These are phyloP conservation scores for Prunus padus DNA, from an alignment of 306 rosid genomes.

Conservation along the genomic window DNA sequence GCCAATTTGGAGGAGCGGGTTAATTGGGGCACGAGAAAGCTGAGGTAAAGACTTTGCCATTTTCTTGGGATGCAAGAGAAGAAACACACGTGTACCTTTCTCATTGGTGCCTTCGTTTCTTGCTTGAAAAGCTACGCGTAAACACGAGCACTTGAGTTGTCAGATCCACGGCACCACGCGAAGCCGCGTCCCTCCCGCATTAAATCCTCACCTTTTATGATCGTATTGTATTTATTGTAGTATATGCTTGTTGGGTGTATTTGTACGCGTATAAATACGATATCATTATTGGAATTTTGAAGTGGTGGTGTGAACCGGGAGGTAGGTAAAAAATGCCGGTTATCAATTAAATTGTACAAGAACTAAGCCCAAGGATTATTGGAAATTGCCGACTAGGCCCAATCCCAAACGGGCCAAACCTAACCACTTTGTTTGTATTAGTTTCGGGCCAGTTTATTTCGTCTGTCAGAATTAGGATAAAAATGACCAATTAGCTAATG, in stretches of 20 bases:
- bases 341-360: no score
- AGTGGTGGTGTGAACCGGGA: no score
- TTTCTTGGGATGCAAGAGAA: neutral
- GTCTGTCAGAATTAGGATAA: fast-evolving
- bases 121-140: neutral
- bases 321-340: no score
- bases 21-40: constrained; percentile 6
- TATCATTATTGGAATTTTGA: no score
- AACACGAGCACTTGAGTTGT: neutral
- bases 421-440: no score
- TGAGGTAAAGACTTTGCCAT: neutral
- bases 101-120: neutral
- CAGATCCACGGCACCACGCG: constrained; percentile 25
- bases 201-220: neutral
- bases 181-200: constrained; percentile 15
- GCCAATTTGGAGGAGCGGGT: neutral
- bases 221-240: no score
- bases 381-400: no score
- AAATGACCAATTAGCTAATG: no score
- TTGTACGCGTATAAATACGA: neutral
- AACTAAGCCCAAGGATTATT: no score
- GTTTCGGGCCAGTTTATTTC: no score
- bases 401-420: no score
- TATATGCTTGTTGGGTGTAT: no score
- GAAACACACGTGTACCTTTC: neutral